Conservation (phyloP, 331 rosid genomes). For the Telfairia occidentalis region DNA sequence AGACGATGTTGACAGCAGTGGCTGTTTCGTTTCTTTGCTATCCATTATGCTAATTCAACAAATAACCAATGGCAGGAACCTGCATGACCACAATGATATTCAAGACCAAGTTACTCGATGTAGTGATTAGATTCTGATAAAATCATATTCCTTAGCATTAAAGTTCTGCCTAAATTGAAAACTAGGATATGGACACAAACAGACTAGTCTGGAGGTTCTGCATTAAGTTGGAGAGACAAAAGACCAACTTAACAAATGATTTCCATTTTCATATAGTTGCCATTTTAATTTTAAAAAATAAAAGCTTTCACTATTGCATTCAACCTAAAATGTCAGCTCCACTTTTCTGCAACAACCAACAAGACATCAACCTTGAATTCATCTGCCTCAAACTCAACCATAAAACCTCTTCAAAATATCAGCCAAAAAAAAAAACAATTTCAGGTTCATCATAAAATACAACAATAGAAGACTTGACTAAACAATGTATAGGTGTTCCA, state of each 20-base stretch:
- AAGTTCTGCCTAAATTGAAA: not conserved
- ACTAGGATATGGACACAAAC: not conserved
- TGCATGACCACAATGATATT: constrained; percentile 14
- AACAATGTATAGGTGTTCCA: not conserved
- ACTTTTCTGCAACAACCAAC: not conserved
- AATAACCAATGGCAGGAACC: constrained; percentile 15
- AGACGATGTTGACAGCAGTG: constrained; percentile 27
- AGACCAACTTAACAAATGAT: not conserved
- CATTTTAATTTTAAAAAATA: not conserved
- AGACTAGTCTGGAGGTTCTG: not conserved
- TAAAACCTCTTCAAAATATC: not conserved
- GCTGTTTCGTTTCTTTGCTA: constrained; percentile 25
- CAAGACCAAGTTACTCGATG: not conserved
- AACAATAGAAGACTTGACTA: not conserved
- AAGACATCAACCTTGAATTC: not conserved
- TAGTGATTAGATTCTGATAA: not conserved
- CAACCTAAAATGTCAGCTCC: not conserved
- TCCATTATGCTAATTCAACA: constrained; percentile 34
- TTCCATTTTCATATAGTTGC: not conserved
- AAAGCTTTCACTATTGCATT: not conserved
- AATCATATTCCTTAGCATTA: not conserved
- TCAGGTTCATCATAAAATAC: not conserved
- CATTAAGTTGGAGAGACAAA: not conserved
- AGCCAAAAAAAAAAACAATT: not conserved
- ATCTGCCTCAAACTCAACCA: not conserved